phyloP scores from a whole-genome alignment of 202 grass and related monocot species.

The Bolboschoenoplectus hybrid region DNA sequence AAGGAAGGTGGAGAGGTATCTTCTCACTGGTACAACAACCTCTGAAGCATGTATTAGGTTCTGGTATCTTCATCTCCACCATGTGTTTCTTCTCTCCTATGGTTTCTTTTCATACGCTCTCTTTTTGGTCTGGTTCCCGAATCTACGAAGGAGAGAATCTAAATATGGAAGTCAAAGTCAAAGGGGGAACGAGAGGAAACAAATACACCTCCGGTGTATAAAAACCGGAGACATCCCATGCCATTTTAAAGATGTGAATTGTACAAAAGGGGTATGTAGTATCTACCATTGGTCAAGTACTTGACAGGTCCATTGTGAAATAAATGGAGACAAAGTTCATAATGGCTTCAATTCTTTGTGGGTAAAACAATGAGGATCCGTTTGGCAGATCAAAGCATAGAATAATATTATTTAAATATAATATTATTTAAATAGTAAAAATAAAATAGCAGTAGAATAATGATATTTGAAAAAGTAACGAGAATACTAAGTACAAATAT shows the following conservation, averaged over 20 bases:
- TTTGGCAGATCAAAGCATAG: no score
- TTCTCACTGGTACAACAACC: slow-evolving; percentile 78
- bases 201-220: no score
- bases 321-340: background rate
- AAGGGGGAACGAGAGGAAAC: background rate
- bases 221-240: no score
- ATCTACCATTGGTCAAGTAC: background rate
- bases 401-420: no score
- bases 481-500: no score
- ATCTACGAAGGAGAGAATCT: background rate
- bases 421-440: no score
- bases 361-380: background rate
- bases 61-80: slow-evolving; percentile 52
- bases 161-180: no score
- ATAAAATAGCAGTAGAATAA: no score
- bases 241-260: no score
- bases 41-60: slow-evolving; percentile 79
- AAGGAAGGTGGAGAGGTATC: slow-evolving; percentile 77
- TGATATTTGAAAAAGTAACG: no score
- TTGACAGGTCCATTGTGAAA: background rate
- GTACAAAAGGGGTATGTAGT: no score
- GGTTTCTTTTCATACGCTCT: background rate
- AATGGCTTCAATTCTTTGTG: background rate
- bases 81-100: background rate
- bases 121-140: background rate